Evolutionary conservation across 2,329 filamentous ascomycete species (phyloP), one percentile per base, ranked within the genome.

Genomic region (Xylariaceae sp.): DNA sequence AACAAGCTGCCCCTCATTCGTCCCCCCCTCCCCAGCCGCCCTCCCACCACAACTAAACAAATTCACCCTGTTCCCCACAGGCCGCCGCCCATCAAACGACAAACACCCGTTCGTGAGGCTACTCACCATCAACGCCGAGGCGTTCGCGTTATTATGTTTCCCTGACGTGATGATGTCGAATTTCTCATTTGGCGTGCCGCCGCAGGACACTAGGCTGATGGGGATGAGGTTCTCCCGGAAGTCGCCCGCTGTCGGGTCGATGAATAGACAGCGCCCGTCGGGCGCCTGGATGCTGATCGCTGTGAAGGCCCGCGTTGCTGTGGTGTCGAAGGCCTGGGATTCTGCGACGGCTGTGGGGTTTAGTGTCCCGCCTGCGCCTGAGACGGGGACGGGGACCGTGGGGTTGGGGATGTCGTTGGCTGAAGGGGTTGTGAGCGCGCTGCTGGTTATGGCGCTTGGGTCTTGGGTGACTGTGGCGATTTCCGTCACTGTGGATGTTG

Each of bases 151-250:
- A 60, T 80, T 76, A 59, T 80, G 75, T 53, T 66, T 69, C 11
- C 77, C 76, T 12, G 68, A 62, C 2, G 74, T 77, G 47, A 80
- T 68, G 39, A 80, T 58, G 59, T 80, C 76, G 58, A 75, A 80
- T 56, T 72, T 73, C 61, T 78, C 72, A 44, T 73, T 74, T 3
- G 69, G 63, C 5, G 70, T 68, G 31, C 71, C 74, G 30, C 66
- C 62, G 62, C 77, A 80, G 27, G 64, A 60, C 9, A 72, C 71
- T 10, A 78, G 57, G 18, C 68, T 66, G 9, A 80, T 62, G 2
- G 76, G 76, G 44, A 79, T 77, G 42, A 80, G 65, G 55, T 80
- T 80, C 62, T 75, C 67, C 6, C 76, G 73, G 62, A 78, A 80
- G 55, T 80, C 76, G 33, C 76, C 77, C 0, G 75, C 75, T 1